Conservation (phyloP, 495 filamentous ascomycete species). For the Pyrenula aspistea region DNA sequence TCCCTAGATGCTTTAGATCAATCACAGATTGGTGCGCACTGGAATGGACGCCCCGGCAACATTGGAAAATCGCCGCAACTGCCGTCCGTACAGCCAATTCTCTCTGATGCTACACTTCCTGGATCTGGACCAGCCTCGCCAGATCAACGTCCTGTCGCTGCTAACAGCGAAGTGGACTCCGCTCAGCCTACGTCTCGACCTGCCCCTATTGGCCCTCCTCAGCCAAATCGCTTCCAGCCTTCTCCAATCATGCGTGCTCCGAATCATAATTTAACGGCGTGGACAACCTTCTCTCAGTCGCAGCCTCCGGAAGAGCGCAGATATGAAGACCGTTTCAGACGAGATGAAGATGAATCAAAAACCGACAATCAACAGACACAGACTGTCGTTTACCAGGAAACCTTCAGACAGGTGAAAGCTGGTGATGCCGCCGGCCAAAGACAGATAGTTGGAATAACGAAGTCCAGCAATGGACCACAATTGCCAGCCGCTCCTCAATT, state of each 20-base stretch:
- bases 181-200: constrained; percentile 14
- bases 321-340: constrained; percentile 22
- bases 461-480: constrained; percentile 13
- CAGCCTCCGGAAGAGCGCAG: constrained; percentile 30
- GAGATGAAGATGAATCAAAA: constrained; percentile 15
- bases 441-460: constrained; percentile 24
- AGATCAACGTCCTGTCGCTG: neutral
- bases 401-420: constrained; percentile 46
- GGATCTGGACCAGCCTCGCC: neutral
- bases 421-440: constrained; percentile 31
- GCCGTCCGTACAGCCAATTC: constrained; percentile 5
- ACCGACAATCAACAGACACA: constrained; percentile 24
- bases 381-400: constrained; percentile 45
- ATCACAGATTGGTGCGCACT: constrained; percentile 13
- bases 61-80: neutral
- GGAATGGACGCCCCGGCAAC: neutral
- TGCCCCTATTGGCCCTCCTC: constrained; percentile 31
- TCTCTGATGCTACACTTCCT: neutral
- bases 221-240: constrained; percentile 7
- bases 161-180: neutral
- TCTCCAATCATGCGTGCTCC: neutral
- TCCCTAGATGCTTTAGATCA: constrained; percentile 28
- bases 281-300: constrained; percentile 36
- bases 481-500: constrained; percentile 19
- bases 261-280: constrained; percentile 22